These are phyloP conservation scores for Kingdonia uniflora DNA, from an alignment of 164 flowering plant species.

Conservation along the genomic window DNA sequence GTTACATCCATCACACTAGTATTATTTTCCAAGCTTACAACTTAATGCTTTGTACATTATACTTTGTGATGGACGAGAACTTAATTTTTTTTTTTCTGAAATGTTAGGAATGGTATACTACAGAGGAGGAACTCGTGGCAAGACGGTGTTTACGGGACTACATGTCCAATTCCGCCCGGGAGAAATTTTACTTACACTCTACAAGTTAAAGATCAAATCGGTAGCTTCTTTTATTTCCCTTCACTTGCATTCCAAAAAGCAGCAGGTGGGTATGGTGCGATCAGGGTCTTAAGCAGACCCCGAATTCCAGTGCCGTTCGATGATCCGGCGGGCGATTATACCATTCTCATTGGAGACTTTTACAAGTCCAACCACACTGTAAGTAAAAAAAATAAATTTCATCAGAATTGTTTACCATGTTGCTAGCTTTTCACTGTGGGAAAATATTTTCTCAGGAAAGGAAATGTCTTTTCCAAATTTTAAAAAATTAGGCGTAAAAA, in stretches of 20 bases:
- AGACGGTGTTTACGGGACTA: slow-evolving; percentile 79
- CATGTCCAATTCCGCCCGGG: slow-evolving; percentile 89
- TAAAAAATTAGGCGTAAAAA: too few relatives aligned
- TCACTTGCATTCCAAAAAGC: slow-evolving; percentile 85
- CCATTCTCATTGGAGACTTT: slow-evolving; percentile 83
- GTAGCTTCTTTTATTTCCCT: slow-evolving; percentile 83
- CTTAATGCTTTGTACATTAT: too few relatives aligned
- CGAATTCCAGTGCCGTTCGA: slow-evolving; percentile 70
- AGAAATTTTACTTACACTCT: slow-evolving; percentile 72
- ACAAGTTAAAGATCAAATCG: slow-evolving; percentile 87
- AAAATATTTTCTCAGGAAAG: too few relatives aligned
- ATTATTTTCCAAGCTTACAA: too few relatives aligned
- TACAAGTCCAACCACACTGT: slow-evolving; percentile 80
- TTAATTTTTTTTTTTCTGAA: too few relatives aligned
- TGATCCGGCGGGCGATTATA: slow-evolving; percentile 62
- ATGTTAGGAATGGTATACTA: slow-evolving; percentile 73
- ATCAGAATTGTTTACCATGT: too few relatives aligned
- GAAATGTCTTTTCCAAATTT: too few relatives aligned
- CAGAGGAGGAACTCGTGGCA: slow-evolving; percentile 74
- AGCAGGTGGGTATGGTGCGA: slow-evolving; percentile 82
- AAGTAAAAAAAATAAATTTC: slow-evolving; percentile 7
- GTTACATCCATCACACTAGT: too few relatives aligned
- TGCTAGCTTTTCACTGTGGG: too few relatives aligned
- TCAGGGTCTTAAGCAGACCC: slow-evolving; percentile 72
- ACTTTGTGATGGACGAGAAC: too few relatives aligned